Base-by-base conservation (phyloP, 345 rosid species). In the Reutealis trisperma region DNA sequence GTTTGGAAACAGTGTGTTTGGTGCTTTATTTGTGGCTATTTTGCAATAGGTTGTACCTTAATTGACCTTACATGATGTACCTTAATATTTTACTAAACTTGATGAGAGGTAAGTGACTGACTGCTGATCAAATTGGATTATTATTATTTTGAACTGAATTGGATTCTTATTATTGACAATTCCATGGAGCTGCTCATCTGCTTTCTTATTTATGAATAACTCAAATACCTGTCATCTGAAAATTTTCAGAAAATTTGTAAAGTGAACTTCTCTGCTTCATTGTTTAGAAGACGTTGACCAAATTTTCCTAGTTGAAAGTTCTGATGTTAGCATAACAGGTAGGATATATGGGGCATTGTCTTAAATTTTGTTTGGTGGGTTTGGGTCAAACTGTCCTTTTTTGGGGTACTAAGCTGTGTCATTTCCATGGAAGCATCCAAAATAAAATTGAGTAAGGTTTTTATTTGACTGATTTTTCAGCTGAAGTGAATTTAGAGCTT, bases 1-100 rank as follows among this genome's bases (percentile, higher is more conserved):
- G 5, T 30, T 15, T n/a, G 5, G 16, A 14, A 24, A 61, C 30
- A 3, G 18, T 41, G 30, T 8, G 6, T 45, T 44, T 67, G 34
- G 71, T 67, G 71, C 52, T 66, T 21, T 66, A 21, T 21, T 30
- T 63, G 67, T 70, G 44, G 30, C 45, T 54, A 13, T 30, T 65
- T 49, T 51, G 15, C 57, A 12, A 4, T 22, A 5, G 42, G 3
- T 42, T 59, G 41, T 59, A 64, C 30, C 45, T 19, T 30, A 34
- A 37, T 21, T 57, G 51, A 71, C 27, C 6, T 45, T n/a, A 47
- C 51, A 62, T 34, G n/a, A 61, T 62, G 41, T 59, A 7, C 37
- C 51, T 32, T 27, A 30, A 25, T 16, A 16, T 55, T 51, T 18
- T 7, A 54, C 24, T 54, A 8, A 32, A 54, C 61, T 10, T 15